Evolutionary conservation across 1,284 basidiomycete genomes (phyloP).

Genomic region (Austroboletus novae-zelandiae): DNA sequence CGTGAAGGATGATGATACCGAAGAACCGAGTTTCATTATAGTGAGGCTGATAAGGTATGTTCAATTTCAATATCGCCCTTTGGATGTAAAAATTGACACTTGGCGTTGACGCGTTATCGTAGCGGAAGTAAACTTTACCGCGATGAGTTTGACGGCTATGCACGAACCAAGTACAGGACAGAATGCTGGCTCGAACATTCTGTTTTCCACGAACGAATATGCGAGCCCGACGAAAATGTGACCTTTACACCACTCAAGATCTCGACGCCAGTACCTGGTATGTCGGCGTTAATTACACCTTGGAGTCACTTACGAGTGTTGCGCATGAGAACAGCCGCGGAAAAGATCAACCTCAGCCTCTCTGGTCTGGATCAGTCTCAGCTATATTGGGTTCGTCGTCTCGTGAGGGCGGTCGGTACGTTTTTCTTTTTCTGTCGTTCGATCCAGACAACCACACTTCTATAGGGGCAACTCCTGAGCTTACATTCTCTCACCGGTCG

Average conservation of each 20-base stretch:
- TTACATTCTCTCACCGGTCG: constrained; percentile 56
- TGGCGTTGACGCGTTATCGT: not conserved
- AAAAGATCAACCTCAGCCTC: constrained; percentile 54
- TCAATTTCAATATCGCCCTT: not conserved
- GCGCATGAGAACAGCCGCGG: constrained; percentile 40
- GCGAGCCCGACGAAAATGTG: constrained; percentile 56
- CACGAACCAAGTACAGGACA: constrained; percentile 61
- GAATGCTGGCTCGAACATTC: constrained; percentile 84
- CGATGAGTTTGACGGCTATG: constrained; percentile 44
- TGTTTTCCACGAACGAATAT: constrained; percentile 64
- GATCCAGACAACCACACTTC: not conserved
- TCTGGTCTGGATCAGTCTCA: constrained; percentile 71
- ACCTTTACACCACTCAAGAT: constrained; percentile 60
- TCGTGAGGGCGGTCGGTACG: constrained; percentile 64
- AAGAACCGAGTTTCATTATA: constrained; percentile 60
- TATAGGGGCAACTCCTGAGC: constrained; percentile 53
- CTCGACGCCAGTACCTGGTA: constrained; percentile 52
- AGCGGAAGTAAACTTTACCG: constrained; percentile 64
- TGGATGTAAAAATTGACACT: not conserved
- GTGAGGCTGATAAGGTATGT: constrained; percentile 68
- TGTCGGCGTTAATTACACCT: constrained; percentile 9
- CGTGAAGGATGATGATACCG: constrained; percentile 39
- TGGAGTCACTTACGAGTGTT: constrained; percentile 4
- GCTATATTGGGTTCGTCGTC: constrained; percentile 54
- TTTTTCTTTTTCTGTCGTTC: not conserved